A percentile compares a stretch with the other conserved stretches of the same genome.
phyloP scores from a whole-genome alignment of 495 filamentous ascomycete species.

The Aspergillus indologenus region DNA sequence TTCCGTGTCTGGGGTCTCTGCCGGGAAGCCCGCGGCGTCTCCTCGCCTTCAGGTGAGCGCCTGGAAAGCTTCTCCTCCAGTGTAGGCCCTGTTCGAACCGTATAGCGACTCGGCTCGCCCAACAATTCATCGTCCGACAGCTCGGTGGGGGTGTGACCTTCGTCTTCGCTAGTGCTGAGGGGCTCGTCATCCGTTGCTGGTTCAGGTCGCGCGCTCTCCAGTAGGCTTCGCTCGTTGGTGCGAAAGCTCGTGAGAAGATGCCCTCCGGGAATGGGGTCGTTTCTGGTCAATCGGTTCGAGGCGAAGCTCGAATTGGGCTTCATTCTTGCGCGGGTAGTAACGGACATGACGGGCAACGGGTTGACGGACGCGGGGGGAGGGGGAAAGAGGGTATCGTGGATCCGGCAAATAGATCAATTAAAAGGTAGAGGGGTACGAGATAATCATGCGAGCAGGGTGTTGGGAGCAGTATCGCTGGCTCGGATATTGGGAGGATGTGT shows the following conservation, averaged over 20 bases:
- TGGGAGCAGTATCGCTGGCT: not conserved
- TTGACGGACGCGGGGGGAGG: not conserved
- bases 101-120: slow-evolving; percentile 12
- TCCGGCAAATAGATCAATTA: not conserved
- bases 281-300: slow-evolving; percentile 18
- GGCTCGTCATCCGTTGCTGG: slow-evolving; percentile 30
- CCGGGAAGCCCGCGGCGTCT: slow-evolving; percentile 6
- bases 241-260: slow-evolving; percentile 28
- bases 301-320: slow-evolving; percentile 28
- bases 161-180: slow-evolving; percentile 30
- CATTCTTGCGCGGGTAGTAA: not conserved
- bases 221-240: slow-evolving; percentile 1
- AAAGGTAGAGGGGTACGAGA: not conserved
- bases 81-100: slow-evolving; percentile 10
- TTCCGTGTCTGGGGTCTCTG: slow-evolving; percentile 2
- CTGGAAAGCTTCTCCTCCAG: slow-evolving; percentile 26
- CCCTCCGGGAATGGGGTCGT: not conserved
- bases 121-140: slow-evolving; percentile 9
- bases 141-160: slow-evolving; percentile 11
- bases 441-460: not conserved
- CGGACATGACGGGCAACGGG: not conserved
- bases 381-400: not conserved
- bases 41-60: not conserved
- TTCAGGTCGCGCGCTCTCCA: slow-evolving; percentile 9
- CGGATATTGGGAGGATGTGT: not conserved